Conservation (phyloP, 495 filamentous ascomycete genomes). For the Mycothermus thermophilus region DNA sequence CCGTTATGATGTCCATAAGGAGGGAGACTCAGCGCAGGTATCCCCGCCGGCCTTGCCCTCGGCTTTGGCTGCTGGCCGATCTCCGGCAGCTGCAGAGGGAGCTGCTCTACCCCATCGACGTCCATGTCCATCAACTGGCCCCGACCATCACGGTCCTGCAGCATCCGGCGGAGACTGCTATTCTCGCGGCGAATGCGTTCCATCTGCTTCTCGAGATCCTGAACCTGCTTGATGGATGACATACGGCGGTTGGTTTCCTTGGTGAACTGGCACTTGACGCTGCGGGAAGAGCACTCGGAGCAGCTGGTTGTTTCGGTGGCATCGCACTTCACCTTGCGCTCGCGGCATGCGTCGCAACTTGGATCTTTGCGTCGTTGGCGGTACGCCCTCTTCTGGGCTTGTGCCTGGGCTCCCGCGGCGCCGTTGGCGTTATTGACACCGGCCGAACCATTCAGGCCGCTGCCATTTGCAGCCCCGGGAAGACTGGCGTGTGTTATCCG, state of each 20-base stretch:
- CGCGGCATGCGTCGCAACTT: constrained; percentile 93
- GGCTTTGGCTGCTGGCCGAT: constrained; percentile 49
- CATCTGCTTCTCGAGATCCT: constrained; percentile 91
- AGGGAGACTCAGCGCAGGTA: too few relatives aligned
- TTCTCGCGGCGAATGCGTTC: constrained; percentile 60
- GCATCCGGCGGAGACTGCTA: constrained; percentile 48
- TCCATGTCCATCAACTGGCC: constrained; percentile 51
- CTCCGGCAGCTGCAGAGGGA: constrained; percentile 55
- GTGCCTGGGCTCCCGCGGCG: constrained; percentile 4
- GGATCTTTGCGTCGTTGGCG: constrained; percentile 90
- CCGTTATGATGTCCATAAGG: too few relatives aligned
- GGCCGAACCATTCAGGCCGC: constrained; percentile 11
- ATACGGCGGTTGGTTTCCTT: constrained; percentile 98
- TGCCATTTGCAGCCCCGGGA: constrained; percentile 15
- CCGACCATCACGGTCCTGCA: constrained; percentile 32
- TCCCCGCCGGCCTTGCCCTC: constrained; percentile 42
- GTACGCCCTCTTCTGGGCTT: constrained; percentile 83
- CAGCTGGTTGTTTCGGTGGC: constrained; percentile 91
- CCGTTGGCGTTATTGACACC: not conserved
- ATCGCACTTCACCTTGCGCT: constrained; percentile 98
- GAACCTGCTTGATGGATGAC: constrained; percentile 98
- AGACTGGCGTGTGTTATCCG: constrained; percentile 31
- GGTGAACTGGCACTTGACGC: constrained; percentile 95
- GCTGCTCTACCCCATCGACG: constrained; percentile 43
- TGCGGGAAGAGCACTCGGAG: constrained; percentile 88